Conservation (phyloP, 768 basidiomycete species). For the Tricholoma sp. region DNA sequence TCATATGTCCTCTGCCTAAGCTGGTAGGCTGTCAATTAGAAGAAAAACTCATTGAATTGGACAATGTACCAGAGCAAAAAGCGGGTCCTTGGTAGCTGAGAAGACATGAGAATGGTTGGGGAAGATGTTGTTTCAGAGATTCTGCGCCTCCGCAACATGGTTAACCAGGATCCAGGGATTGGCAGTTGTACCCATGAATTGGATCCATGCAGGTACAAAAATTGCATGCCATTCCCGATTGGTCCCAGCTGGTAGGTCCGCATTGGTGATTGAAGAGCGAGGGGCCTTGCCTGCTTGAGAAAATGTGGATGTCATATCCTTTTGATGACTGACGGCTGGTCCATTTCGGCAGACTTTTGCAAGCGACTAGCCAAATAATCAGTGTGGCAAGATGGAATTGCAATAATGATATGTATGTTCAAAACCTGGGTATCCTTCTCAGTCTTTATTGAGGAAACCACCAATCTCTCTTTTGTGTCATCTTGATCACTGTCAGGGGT, state of each 20-base stretch:
- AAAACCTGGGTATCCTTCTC: not conserved
- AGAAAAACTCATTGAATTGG: not conserved
- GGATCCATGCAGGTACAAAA: constrained; percentile 1
- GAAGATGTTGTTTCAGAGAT: constrained; percentile 1
- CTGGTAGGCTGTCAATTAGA: not conserved
- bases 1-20: constrained; percentile 3
- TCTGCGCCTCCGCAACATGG: not conserved
- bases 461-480: not conserved
- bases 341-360: not conserved
- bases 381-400: not conserved
- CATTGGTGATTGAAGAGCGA: constrained; percentile 2
- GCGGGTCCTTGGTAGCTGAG: not conserved
- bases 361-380: not conserved
- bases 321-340: not conserved
- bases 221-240: not conserved
- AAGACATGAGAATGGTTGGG: not conserved
- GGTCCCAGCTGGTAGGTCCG: not conserved
- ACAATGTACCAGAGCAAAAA: constrained; percentile 2
- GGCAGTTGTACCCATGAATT: not conserved
- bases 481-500: not conserved
- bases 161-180: not conserved
- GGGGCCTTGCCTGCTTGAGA: not conserved
- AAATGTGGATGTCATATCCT: not conserved
- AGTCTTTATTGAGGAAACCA: not conserved
- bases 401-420: not conserved